Evolutionary conservation across 306 rosid genomes (phyloP), one percentile per base, ranked within the genome.

Genomic region (Trifolium pratense): DNA sequence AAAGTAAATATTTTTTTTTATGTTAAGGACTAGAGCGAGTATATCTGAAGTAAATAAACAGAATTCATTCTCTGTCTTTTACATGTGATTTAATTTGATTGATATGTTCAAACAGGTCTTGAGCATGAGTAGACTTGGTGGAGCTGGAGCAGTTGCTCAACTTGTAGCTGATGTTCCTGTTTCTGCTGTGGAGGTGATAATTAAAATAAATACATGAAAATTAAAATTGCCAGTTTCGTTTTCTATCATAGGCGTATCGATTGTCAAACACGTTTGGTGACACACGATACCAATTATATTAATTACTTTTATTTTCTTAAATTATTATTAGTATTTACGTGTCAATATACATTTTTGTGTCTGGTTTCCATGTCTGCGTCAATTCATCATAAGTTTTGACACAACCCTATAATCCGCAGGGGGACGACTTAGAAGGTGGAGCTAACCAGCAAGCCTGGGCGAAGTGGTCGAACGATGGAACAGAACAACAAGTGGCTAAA

Each of bases 61-160:
- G n/a, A 57, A 0, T 9, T 4, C 43, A 0, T 9, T 4, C 43
- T 58, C 1, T 26, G n/a, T 23, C 39, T 6, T 71, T 78, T 15
- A 4, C 51, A 74, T 69, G 46, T 29, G 46, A 65, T 67, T 71
- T 43, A 65, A 66, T 62, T 76, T 60, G 17, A 40, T 48, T 74
- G 52, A 31, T 57, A 18, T 46, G 26, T 66, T 68, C 49, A 58
- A 61, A 73, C 87, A 91, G 99, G 99, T 94, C 20, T 81, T 94
- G 74, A 95, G 99, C 83, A 90, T 95, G 99, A 95, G 99, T 78
- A 87, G 99, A 67, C 84, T 91, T 3, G 99, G 99, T 25, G 99
- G 96, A 80, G 92, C 99, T 32, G 96, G 97, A 16, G 99, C 97
- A 14, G 97, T 91, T 70, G 99, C 99, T 81, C 99, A 95, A 59